Evolutionary conservation across 257 asterid genomes (phyloP), one percentile per base, ranked within the genome.

Genomic region (Nicotiana obtusifolia): DNA sequence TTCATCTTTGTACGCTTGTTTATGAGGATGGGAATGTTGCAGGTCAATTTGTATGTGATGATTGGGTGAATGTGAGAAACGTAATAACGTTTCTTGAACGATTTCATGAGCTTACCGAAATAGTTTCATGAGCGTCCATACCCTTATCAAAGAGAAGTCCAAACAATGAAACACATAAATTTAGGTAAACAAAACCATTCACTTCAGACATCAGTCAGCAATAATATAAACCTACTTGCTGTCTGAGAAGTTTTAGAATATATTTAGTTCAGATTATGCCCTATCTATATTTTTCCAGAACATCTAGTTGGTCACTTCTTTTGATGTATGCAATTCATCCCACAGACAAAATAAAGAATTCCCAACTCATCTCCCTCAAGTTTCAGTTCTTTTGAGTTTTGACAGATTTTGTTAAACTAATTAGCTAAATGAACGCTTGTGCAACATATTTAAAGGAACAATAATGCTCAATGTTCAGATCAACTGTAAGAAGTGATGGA

Each of bases 101-200:
- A n/a, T n/a, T n/a, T n/a, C n/a, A n/a, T n/a, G n/a, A n/a, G n/a
- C n/a, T n/a, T n/a, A n/a, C n/a, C n/a, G n/a, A n/a, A n/a, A n/a
- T n/a, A n/a, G n/a, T n/a, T n/a, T n/a, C n/a, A n/a, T n/a, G n/a
- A 33, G 87, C 62, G 37, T 94, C 94, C 97, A 93, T 94, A 78
- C 64, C 84, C 88, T 82, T 82, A 73, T 68, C 24, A 85, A 60
- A 62, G 68, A 56, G 44, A 44, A 66, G 62, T 64, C 17, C 77
- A 71, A 52, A 26, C 37, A 52, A 77, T 59, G 53, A 15, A n/a
- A 73, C 19, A 73, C 79, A 17, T 19, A 73, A 73, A 24, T 4
- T 47, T 20, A 71, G 20, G 31, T 0, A 71, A 71, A 44, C 35
- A 13, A 9, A 73, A 49, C 37, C 79, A 73, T 73, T 47, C 62